Conservation (phyloP, 805 yeast genomes). For the Wickerhamomyces ciferrii region DNA sequence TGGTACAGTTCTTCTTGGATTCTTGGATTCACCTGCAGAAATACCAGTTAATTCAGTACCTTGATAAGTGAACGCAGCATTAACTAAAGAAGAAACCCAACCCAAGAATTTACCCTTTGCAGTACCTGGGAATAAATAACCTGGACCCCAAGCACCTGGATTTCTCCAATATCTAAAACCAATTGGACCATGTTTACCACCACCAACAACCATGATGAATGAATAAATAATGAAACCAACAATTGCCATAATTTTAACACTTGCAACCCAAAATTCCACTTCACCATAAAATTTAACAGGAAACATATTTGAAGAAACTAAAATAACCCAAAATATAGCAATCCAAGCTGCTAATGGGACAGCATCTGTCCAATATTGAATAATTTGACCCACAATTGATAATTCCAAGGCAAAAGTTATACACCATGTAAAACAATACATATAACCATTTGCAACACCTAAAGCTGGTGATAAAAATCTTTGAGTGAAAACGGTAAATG, state of each 20-base stretch:
- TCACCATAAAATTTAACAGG: conserved; percentile 53
- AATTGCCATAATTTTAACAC: conserved; percentile 55
- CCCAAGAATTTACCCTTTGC: conserved; percentile 45
- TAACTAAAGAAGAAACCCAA: conserved; percentile 49
- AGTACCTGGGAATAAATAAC: conserved; percentile 33
- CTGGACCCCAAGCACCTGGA: conserved; percentile 70
- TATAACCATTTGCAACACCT: conserved; percentile 66
- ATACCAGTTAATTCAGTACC: conserved; percentile 57
- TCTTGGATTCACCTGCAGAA: conserved; percentile 55
- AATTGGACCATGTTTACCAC: conserved; percentile 34
- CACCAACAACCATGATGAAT: conserved; percentile 37
- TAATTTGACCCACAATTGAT: conserved; percentile 51
- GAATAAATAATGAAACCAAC: conserved; percentile 44
- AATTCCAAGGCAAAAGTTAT: conserved; percentile 61
- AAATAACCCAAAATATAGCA: conserved; percentile 42
- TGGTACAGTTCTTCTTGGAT: conserved; percentile 63
- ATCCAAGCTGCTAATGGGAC: conserved; percentile 64
- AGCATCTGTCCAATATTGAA: conserved; percentile 44
- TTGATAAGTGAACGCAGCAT: conserved; percentile 55
- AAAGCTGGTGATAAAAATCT: conserved; percentile 58
- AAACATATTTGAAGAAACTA: conserved; percentile 39
- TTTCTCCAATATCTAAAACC: conserved; percentile 44
- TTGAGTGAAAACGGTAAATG: conserved; percentile 60
- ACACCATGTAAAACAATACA: conserved; percentile 72
- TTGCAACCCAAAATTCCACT: conserved; percentile 56